A percentile compares a stretch with the other conserved stretches of the same genome.
Conservation (phyloP, 495 filamentous ascomycete genomes). For the Podospora appendiculata region DNA sequence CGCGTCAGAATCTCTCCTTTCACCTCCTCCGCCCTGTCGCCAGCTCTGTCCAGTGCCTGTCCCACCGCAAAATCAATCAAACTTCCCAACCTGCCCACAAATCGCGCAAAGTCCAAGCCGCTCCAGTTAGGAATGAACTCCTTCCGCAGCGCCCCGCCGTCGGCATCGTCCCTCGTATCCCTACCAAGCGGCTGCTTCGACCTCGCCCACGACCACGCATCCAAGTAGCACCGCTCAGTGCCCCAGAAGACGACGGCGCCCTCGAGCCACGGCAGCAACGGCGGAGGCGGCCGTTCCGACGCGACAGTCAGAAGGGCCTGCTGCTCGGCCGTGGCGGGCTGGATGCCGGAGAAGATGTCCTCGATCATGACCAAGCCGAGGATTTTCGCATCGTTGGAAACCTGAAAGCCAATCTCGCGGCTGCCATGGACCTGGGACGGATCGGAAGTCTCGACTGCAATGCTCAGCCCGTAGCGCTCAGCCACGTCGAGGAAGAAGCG, state of each 20-base stretch:
- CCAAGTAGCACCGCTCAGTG: constrained; percentile 58
- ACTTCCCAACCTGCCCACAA: constrained; percentile 36
- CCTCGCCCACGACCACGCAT: constrained; percentile 52
- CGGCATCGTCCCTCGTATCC: constrained; percentile 33
- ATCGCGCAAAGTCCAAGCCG: constrained; percentile 47
- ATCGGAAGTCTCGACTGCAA: constrained; percentile 30
- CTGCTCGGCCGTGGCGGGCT: neutral
- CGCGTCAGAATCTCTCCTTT: constrained; percentile 18
- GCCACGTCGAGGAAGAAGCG: constrained; percentile 60
- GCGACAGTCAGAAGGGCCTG: neutral
- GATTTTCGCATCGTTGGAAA: constrained; percentile 14
- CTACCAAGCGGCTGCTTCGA: constrained; percentile 17
- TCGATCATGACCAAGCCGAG: constrained; percentile 25
- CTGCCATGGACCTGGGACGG: neutral
- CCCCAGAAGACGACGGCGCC: constrained; percentile 67
- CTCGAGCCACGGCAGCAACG: constrained; percentile 40
- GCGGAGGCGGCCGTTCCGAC: constrained; percentile 1
- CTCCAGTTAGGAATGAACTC: constrained; percentile 65
- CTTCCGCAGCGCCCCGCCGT: constrained; percentile 54
- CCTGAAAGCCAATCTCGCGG: constrained; percentile 3
- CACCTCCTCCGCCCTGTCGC: constrained; percentile 5
- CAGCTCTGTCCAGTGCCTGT: constrained; percentile 9
- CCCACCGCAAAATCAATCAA: constrained; percentile 23
- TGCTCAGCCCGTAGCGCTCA: constrained; percentile 49
- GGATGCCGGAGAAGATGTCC: constrained; percentile 23